Evolutionary conservation across 257 asterid species (phyloP).

Genomic region (Gynochthodes officinalis): DNA sequence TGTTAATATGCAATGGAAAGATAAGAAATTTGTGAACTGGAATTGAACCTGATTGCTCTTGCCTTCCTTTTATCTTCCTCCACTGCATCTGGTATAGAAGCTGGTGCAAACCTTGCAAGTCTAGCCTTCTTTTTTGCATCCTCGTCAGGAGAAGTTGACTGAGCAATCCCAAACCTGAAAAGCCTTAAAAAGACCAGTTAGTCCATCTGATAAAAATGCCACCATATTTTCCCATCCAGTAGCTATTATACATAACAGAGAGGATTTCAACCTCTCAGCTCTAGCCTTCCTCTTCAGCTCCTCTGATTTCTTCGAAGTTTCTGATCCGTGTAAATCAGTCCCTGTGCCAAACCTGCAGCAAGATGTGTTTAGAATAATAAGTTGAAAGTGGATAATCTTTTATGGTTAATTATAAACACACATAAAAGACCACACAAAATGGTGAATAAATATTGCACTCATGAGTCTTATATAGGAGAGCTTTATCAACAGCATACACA

Average conservation of each 20-base stretch:
- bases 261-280: conserved; percentile 73
- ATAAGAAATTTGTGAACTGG: neutral
- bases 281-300: conserved; percentile 88
- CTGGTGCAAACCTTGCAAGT: conserved; percentile 71
- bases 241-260: neutral
- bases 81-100: conserved; percentile 40
- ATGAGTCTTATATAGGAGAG: no score
- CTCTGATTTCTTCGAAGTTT: conserved; percentile 60
- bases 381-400: neutral
- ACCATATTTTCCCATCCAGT: neutral
- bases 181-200: neutral
- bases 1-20: neutral
- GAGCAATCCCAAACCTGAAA: conserved; percentile 67
- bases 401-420: neutral
- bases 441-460: neutral
- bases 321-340: conserved; percentile 38
- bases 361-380: conserved; percentile 7
- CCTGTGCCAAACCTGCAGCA: conserved; percentile 73
- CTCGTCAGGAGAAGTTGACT: conserved; percentile 54
- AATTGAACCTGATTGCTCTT: conserved; percentile 73
- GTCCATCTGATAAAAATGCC: conserved; percentile 1
- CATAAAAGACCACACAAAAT: neutral
- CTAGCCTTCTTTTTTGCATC: conserved; percentile 89
- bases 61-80: conserved; percentile 98
- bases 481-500: no score